A percentile compares a stretch with the other conserved stretches of the same genome.
Conservation (phyloP, 2,329 filamentous ascomycete genomes). For the Aspergillus quadrilineatus region DNA sequence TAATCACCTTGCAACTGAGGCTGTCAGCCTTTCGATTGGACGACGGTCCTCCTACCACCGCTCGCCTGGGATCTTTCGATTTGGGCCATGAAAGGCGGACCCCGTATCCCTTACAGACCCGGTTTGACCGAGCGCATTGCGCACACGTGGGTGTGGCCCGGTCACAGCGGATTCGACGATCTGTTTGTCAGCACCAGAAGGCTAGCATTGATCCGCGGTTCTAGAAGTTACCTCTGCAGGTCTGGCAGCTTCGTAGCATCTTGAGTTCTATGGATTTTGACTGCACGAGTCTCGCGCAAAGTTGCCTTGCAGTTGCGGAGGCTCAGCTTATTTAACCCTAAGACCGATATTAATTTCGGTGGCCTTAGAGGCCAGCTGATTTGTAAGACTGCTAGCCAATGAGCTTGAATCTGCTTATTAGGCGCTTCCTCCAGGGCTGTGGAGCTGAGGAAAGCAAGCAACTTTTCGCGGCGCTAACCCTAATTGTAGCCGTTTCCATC, state of each 20-base stretch:
- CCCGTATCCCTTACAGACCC: constrained; percentile 14
- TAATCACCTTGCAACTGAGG: too few relatives aligned
- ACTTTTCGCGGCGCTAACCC: too few relatives aligned
- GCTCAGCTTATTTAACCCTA: too few relatives aligned
- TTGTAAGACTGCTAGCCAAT: too few relatives aligned
- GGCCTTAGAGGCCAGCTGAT: too few relatives aligned
- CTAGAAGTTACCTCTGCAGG: constrained; percentile 10
- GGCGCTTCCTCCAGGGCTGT: too few relatives aligned
- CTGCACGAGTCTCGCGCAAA: neutral
- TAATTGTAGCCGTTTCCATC: too few relatives aligned
- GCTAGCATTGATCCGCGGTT: neutral
- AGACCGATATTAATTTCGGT: too few relatives aligned
- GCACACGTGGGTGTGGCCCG: constrained; percentile 4
- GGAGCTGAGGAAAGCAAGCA: too few relatives aligned
- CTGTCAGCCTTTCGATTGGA: neutral
- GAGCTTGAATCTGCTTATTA: too few relatives aligned
- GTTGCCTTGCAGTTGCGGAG: too few relatives aligned
- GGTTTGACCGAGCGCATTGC: constrained; percentile 4
- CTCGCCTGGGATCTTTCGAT: constrained; percentile 4
- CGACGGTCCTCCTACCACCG: neutral
- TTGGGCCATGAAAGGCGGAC: constrained; percentile 14
- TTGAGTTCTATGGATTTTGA: neutral
- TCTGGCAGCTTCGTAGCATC: constrained; percentile 4
- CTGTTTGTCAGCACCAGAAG: neutral
- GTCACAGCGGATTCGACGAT: constrained; percentile 13